These are phyloP conservation scores for Verticillium nubilum DNA, from an alignment of 2,329 filamentous ascomycete species.

Conservation along the genomic window DNA sequence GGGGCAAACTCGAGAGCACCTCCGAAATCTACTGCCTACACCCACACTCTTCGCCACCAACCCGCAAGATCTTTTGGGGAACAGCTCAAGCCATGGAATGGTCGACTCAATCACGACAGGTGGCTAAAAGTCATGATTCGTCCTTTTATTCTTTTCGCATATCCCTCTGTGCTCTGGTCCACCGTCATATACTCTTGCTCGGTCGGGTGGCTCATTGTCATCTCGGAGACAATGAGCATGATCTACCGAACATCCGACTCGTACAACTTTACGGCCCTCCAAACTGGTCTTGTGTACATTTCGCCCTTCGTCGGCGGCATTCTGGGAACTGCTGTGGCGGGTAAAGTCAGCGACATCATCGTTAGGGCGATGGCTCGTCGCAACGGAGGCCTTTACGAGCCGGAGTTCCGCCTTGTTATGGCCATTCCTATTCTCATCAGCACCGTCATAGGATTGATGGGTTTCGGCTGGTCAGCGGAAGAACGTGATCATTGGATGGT, in stretches of 20 bases:
- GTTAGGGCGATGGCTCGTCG: slow-evolving; percentile 75
- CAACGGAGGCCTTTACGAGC: slow-evolving; percentile 82
- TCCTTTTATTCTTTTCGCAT: slow-evolving; percentile 81
- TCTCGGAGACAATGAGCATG: slow-evolving; percentile 79
- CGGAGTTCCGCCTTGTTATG: slow-evolving; percentile 90
- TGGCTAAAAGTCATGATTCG: slow-evolving; percentile 75
- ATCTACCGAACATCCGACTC: slow-evolving; percentile 65
- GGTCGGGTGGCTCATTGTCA: slow-evolving; percentile 90
- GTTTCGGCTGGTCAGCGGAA: slow-evolving; percentile 88
- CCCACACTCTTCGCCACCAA: slow-evolving; percentile 59
- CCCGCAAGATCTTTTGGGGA: slow-evolving; percentile 68
- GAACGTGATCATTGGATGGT: slow-evolving; percentile 78
- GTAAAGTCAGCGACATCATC: slow-evolving; percentile 79
- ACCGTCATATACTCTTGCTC: slow-evolving; percentile 79
- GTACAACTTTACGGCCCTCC: slow-evolving; percentile 78
- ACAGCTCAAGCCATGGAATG: slow-evolving; percentile 71
- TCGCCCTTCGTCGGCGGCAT: slow-evolving; percentile 86
- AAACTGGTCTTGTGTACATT: slow-evolving; percentile 82
- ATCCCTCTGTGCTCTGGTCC: slow-evolving; percentile 88
- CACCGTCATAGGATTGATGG: slow-evolving; percentile 84
- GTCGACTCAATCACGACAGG: slow-evolving; percentile 68
- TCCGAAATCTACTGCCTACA: slow-evolving; percentile 52
- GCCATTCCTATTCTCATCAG: slow-evolving; percentile 70
- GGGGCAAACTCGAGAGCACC: slow-evolving; percentile 25
- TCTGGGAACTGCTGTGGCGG: slow-evolving; percentile 86